Evolutionary conservation across 2,329 filamentous ascomycete species (phyloP).

Genomic region (Colletotrichum chlorophyti): DNA sequence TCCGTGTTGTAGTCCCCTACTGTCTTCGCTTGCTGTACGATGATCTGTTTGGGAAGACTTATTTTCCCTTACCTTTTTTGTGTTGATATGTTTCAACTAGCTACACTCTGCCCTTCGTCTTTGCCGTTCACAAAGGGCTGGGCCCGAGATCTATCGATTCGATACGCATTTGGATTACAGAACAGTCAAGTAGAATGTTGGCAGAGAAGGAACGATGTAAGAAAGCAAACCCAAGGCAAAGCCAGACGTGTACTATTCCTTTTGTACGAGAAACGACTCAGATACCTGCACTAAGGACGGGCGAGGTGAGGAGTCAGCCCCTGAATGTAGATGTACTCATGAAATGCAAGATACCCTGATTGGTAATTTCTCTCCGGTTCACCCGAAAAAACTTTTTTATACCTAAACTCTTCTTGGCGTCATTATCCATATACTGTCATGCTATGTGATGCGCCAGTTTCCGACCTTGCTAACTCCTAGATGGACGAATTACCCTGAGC

Average conservation of each 20-base stretch:
- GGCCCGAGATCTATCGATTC: constrained; percentile 3
- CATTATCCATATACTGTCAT: constrained; percentile 10
- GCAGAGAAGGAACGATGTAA: neutral
- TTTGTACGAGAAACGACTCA: neutral
- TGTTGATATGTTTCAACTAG: neutral
- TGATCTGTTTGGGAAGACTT: neutral
- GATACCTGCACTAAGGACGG: constrained; percentile 5
- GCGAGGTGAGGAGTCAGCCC: neutral
- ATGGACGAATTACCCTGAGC: no score
- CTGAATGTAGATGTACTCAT: neutral
- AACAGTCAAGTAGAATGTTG: neutral
- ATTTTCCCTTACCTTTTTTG: neutral
- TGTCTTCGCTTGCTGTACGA: neutral
- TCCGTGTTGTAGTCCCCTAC: constrained; percentile 33
- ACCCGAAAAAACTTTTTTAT: neutral
- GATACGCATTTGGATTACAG: constrained; percentile 12
- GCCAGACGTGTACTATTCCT: neutral
- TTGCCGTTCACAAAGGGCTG: constrained; percentile 2
- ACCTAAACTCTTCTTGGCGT: constrained; percentile 6
- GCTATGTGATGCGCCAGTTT: constrained; percentile 24
- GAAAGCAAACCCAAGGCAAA: neutral
- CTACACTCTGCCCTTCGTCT: neutral
- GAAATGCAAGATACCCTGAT: constrained; percentile 23
- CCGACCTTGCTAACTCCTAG: no score
- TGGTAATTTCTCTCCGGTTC: constrained; percentile 1